These are phyloP conservation scores for Cronartium ribicola DNA, from an alignment of 1,284 basidiomycete species.

Conservation along the genomic window DNA sequence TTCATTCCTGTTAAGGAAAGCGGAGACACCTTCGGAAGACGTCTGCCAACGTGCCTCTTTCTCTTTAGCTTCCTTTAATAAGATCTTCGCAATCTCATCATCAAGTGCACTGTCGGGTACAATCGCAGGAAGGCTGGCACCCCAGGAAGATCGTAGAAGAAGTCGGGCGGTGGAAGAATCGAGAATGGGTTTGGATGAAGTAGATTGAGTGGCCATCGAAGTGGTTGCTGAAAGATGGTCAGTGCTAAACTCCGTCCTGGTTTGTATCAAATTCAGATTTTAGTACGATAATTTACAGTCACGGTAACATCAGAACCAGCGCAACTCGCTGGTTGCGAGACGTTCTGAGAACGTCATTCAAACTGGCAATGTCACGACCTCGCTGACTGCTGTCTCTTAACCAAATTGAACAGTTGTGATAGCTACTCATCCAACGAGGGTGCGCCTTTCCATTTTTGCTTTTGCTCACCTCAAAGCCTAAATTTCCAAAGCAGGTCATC, in stretches of 20 bases:
- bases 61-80: conserved; percentile 4
- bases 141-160: neutral
- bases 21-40: neutral
- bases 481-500: too few species aligned
- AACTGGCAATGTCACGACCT: too few species aligned
- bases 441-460: too few species aligned
- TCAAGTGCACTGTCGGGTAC: neutral
- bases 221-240: neutral
- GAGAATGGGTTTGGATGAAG: neutral
- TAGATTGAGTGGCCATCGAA: neutral
- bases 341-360: too few species aligned
- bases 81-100: conserved; percentile 1
- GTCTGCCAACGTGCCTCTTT: neutral
- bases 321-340: too few species aligned
- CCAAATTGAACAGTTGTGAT: too few species aligned
- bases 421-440: too few species aligned
- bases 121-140: neutral
- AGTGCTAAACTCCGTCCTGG: neutral
- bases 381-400: too few species aligned
- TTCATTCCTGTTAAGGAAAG: neutral
- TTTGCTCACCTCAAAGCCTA: too few species aligned
- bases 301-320: too few species aligned
- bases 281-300: too few species aligned
- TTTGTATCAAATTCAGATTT: neutral
- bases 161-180: neutral